Conservation (phyloP, 192 early-diverging fungal species). For the Dispira parvispora region DNA sequence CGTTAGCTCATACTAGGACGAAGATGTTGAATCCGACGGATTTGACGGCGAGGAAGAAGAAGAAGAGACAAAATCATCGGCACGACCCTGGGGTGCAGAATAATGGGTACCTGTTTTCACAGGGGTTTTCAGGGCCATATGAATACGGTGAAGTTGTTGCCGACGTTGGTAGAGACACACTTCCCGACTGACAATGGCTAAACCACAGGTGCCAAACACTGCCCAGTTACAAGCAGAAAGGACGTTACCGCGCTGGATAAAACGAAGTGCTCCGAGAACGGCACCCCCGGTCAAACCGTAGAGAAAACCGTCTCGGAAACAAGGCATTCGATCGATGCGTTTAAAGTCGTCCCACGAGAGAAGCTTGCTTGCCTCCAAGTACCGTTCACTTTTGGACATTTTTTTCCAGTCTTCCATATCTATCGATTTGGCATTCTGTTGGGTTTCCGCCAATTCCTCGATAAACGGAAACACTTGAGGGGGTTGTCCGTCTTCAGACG, state of each 20-base stretch:
- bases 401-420: no score
- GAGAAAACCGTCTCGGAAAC: conserved; percentile 9
- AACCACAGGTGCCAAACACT: neutral
- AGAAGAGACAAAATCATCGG: neutral
- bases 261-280: neutral
- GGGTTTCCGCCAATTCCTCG: no score
- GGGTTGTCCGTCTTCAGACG: no score
- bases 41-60: neutral
- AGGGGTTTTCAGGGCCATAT: neutral
- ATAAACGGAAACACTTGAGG: no score
- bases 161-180: conserved; percentile 10
- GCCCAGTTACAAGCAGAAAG: conserved; percentile 7
- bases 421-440: no score
- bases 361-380: no score
- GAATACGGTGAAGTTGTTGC: neutral
- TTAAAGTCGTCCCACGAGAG: conserved; percentile 8
- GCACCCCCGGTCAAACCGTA: conserved; percentile 6
- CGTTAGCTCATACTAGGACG: neutral
- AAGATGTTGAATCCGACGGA: neutral
- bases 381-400: no score
- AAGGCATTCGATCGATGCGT: conserved; percentile 2
- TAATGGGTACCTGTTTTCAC: neutral
- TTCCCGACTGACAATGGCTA: neutral
- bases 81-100: conserved; percentile 3
- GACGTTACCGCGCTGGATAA: conserved; percentile 1